Conservation (phyloP, 2,329 filamentous ascomycete species). For the Arthrobotrys iridis region DNA sequence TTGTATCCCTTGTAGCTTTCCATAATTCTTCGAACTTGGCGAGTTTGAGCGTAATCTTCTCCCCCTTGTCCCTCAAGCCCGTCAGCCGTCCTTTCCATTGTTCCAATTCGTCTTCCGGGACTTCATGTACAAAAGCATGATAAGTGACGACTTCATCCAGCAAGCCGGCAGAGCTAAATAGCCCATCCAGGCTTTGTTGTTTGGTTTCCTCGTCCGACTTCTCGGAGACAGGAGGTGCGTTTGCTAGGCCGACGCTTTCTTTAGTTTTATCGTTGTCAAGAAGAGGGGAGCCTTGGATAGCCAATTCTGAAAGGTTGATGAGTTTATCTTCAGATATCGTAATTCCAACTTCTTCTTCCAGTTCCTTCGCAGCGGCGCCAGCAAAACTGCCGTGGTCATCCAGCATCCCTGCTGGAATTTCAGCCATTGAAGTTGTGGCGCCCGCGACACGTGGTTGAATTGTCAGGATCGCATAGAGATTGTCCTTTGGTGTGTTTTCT, state of each 20-base stretch:
- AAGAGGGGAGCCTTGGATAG: conserved; percentile 58
- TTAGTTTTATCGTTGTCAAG: conserved; percentile 14
- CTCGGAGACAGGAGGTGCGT: conserved; percentile 21
- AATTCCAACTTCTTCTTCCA: conserved; percentile 70
- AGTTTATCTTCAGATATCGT: conserved; percentile 66
- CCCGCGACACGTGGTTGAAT: conserved; percentile 70
- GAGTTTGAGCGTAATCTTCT: conserved; percentile 72
- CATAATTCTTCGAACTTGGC: conserved; percentile 69
- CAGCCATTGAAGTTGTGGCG: conserved; percentile 68
- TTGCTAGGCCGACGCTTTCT: conserved; percentile 36
- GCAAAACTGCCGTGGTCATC: conserved; percentile 68
- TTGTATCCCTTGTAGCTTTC: conserved; percentile 69
- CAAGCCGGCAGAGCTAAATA: conserved; percentile 45
- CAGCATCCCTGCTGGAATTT: conserved; percentile 71
- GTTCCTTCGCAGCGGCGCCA: conserved; percentile 70
- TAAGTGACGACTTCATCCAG: conserved; percentile 70
- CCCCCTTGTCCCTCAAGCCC: conserved; percentile 69
- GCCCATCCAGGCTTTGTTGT: conserved; percentile 23
- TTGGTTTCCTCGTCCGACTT: neutral
- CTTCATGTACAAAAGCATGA: conserved; percentile 68
- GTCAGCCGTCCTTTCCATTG: conserved; percentile 70
- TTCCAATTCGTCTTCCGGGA: conserved; percentile 65
- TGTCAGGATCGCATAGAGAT: conserved; percentile 70
- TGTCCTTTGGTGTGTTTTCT: conserved; percentile 26
- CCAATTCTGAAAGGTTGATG: conserved; percentile 67